Evolutionary conservation across 164 flowering plant species (phyloP), one percentile per base, ranked within the genome.

Genomic region (Pachysandra terminalis): DNA sequence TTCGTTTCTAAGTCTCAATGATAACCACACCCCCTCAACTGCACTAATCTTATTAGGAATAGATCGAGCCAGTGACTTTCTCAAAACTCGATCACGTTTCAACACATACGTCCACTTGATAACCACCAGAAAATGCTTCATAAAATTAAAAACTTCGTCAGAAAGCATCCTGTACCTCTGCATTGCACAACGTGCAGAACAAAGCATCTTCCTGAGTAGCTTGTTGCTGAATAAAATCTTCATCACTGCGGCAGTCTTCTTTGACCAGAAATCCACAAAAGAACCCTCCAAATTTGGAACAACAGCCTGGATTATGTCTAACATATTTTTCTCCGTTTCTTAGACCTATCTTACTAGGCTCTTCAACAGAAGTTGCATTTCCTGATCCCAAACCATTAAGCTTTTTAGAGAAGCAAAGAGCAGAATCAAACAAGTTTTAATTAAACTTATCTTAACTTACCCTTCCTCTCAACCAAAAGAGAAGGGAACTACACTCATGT

Each of bases 171-270:
- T 55, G 52, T 84, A 93, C 98, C 95, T 93, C 97, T 55, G 98
- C 96, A 79, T 91, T 89, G 82, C 98, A 93, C 76, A 93, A 82
- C 17, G 97, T 93, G 82, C 98, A 93, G 75, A 93, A 93, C 59
- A 93, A 74, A 72, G 94, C 97, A 67, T 90, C 96, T 73, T 88
- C 96, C 22, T 92, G 93, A 35, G 78, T 82, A 64, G 81, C 69
- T 69, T 80, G 86, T 68, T 81, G 82, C 78, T 77, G 77, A 26
- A 73, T 61, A 72, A 57, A 15, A 48, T 82, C 85, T 25, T 81
- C 92, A 77, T 89, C 87, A 2, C 78, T 84, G 59, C 90, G 86
- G 80, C 97, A 93, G 75, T 93, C 98, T 76, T 82, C 90, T 25
- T n/a, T 81, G 25, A 89, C 86, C 45, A 93, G 8, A 73, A 67